Evolutionary conservation across 2,329 filamentous ascomycete species (phyloP), one percentile per base, ranked within the genome.

Genomic region (Microdochium trichocladiopsis): DNA sequence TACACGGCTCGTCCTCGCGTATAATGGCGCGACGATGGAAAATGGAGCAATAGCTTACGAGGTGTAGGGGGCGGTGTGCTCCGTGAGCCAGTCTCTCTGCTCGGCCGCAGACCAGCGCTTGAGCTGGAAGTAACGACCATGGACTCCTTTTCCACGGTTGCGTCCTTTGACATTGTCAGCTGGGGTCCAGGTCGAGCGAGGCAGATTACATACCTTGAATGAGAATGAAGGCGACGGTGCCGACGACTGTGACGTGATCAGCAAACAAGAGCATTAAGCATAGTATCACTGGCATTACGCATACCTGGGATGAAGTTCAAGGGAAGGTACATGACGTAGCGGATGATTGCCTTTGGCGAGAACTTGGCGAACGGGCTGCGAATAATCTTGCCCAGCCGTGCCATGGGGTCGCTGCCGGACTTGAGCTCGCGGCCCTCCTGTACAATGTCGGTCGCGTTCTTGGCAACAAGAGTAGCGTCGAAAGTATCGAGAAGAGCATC

Each of bases 401-500:
- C 66, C 58, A 84, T 80, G 1, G 81, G 76, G 58, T 84, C 79
- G 25, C 65, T 69, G n/a, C 79, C 78, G 0, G 77, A 68, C 50
- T 86, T 87, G 56, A 96, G 67, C 64, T 93, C 80, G 50, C 92
- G 80, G 16, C 91, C 89, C 55, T 86, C 81, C 11, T 82, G 77
- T 6, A 97, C 87, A 2, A 96, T 76, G 1, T 71, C 73, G 0
- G 72, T 72, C 25, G 75, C 71, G 56, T 78, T 74, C 49, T 68
- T 73, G 1, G 79, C 63, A 8, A 85, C 64, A 23, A 86, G 69
- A 0, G 81, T 83, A 28, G 87, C 90, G 64, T 96, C 93, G 66
- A 96, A 96, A 0, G 89, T 93, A 66, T 96, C 91, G 24, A 94
- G 76, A 31, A 96, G 75, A 0, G 90, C 87, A 56, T 95, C 90